These are phyloP conservation scores for Thozetella sp. DNA, from an alignment of 495 filamentous ascomycete genomes.

Conservation along the genomic window DNA sequence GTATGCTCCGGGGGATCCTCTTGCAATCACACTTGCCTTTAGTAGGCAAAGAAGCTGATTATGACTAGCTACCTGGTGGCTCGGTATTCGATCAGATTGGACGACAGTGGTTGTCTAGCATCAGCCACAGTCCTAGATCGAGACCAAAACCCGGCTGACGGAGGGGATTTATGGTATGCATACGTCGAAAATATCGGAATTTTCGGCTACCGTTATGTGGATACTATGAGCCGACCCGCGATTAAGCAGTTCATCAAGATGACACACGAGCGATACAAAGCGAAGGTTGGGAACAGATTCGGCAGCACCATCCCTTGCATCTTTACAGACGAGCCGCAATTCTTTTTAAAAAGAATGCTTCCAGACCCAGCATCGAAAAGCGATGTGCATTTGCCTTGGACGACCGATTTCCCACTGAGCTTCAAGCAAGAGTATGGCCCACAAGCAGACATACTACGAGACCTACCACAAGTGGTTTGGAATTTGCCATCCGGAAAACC, in stretches of 20 bases:
- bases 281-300: constrained; percentile 17
- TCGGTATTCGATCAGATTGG: constrained; percentile 8
- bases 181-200: constrained; percentile 18
- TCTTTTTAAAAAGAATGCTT: constrained; percentile 15
- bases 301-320: constrained; percentile 20
- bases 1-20: background rate
- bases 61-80: constrained; percentile 12
- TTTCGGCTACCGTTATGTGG: constrained; percentile 20
- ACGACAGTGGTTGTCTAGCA: constrained; percentile 1
- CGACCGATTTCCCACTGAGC: constrained; percentile 2
- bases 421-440: background rate
- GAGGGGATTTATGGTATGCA: constrained; percentile 16
- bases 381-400: constrained; percentile 23
- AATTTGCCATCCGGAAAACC: constrained; percentile 13
- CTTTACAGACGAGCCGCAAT: constrained; percentile 28
- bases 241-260: constrained; percentile 18
- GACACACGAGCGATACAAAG: constrained; percentile 25
- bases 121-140: background rate
- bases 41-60: background rate
- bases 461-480: constrained; percentile 18
- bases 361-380: background rate
- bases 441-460: constrained; percentile 10
- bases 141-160: background rate
- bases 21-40: background rate
- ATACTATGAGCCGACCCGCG: constrained; percentile 18